A percentile compares a stretch with the other conserved stretches of the same genome.
Conservation (phyloP, 805 yeast species). For the Candida stauntonica region DNA sequence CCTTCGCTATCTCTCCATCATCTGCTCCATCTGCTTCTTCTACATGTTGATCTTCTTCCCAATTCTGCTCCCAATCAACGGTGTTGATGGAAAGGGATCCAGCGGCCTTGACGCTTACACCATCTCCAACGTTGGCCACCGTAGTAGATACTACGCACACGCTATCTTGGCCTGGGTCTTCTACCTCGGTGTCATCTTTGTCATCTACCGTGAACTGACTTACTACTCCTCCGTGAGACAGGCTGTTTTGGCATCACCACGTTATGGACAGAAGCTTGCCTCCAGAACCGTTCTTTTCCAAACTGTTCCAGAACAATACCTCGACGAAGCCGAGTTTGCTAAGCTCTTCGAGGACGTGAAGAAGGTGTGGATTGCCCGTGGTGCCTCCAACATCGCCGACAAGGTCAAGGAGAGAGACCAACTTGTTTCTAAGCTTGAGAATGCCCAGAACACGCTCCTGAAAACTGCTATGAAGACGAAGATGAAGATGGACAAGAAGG, state of each 20-base stretch:
- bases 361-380: constrained; percentile 75
- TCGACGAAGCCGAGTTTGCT: constrained; percentile 67
- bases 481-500: constrained; percentile 64
- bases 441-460: constrained; percentile 55
- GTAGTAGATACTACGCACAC: constrained; percentile 77
- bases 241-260: constrained; percentile 76
- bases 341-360: constrained; percentile 80
- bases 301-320: constrained; percentile 70
- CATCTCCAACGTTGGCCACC: constrained; percentile 64
- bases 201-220: constrained; percentile 77
- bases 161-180: constrained; percentile 76
- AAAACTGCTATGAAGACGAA: constrained; percentile 59
- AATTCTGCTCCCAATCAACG: constrained; percentile 80
- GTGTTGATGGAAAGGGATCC: constrained; percentile 56
- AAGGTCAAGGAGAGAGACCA: constrained; percentile 56
- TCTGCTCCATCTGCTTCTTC: constrained; percentile 48
- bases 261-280: constrained; percentile 66
- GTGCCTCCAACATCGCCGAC: constrained; percentile 46
- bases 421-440: constrained; percentile 61
- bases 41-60: constrained; percentile 56
- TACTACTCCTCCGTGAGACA: constrained; percentile 73
- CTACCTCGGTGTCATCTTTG: constrained; percentile 63
- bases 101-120: constrained; percentile 72
- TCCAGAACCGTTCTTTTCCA: constrained; percentile 83
- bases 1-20: constrained; percentile 64